Evolutionary conservation across 106 monocot genomes (phyloP), one percentile per base, ranked within the genome.

Genomic region (Phalaenopsis aphrodite): DNA sequence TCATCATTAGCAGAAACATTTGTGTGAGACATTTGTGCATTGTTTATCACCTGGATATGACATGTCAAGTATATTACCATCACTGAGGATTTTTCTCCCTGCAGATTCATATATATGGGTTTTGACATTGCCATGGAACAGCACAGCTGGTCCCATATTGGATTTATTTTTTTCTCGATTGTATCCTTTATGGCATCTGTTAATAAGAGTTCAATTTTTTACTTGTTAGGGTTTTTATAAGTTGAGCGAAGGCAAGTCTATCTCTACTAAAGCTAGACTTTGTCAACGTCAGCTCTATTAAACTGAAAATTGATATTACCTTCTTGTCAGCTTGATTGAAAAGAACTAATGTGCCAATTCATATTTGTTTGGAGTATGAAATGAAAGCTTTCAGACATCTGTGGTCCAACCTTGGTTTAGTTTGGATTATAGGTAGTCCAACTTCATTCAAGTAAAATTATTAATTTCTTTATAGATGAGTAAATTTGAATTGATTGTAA

Each of bases 51-150:
- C 75, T 21, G 8, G 55, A 69, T 55, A 39, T 75, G 42, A 56
- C 3, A 52, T 12, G 52, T 52, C 77, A 16, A 75, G 5, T 43
- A 75, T 45, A 15, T 75, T 75, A 45, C 17, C 14, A 42, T 75
- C 5, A 75, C 46, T 75, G 8, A 45, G 17, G 2, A 3, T 49
- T 79, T 16, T 47, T 69, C 69, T 61, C 15, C 79, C 8, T 87
- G 81, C 87, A 99, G 98, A 47, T 99, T 99, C 82, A 99, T 99
- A 86, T 99, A 99, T 75, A 95, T 99, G 98, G 98, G 98, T 19
- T 91, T 99, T 75, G 94, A 99, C 82, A 99, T 99, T 85, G 98
- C 94, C 42, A 94, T 99, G 88, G 98, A 99, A 84, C 81, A 95
- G 72, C 98, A 99, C 89, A 99, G 98, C 86, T 99, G 98, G 98